Conservation (phyloP, 2,329 filamentous ascomycete species). For the Hypoxylon rubiginosum region DNA sequence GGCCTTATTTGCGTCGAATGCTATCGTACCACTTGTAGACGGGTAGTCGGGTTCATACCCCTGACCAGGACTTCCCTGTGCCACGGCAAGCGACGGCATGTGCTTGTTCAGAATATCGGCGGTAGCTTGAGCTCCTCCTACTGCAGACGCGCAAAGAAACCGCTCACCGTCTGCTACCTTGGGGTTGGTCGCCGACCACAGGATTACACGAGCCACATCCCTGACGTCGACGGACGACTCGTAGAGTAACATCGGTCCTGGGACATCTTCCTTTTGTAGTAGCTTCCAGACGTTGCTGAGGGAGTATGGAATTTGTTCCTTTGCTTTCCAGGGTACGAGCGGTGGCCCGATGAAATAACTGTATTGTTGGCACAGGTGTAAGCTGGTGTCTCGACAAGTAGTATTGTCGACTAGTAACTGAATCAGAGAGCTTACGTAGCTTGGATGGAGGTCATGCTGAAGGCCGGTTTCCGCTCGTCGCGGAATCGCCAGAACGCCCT, state of each 20-base stretch:
- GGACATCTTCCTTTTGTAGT: slow-evolving; percentile 41
- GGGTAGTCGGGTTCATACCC: slow-evolving; percentile 45
- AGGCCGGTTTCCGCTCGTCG: slow-evolving; percentile 42
- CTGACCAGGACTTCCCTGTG: slow-evolving; percentile 40
- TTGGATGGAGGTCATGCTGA: slow-evolving; percentile 47
- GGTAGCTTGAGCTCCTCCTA: slow-evolving; percentile 45
- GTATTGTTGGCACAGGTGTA: neutral
- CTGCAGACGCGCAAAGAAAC: slow-evolving; percentile 45
- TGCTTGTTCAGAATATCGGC: slow-evolving; percentile 46
- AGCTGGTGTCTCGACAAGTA: neutral
- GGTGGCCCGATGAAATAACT: slow-evolving; percentile 50
- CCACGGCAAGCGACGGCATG: slow-evolving; percentile 36
- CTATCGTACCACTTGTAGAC: slow-evolving; percentile 22
- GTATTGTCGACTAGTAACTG: neutral
- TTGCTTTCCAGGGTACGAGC: slow-evolving; percentile 45
- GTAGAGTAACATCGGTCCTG: slow-evolving; percentile 42
- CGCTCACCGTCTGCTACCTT: slow-evolving; percentile 46
- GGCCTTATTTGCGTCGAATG: slow-evolving; percentile 50
- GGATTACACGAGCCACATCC: slow-evolving; percentile 48
- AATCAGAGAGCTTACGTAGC: slow-evolving; percentile 41
- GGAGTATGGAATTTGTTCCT: slow-evolving; percentile 43
- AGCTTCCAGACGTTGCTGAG: slow-evolving; percentile 43
- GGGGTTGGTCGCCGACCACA: slow-evolving; percentile 46
- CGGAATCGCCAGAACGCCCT: slow-evolving; percentile 47
- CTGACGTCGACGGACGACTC: slow-evolving; percentile 46